Evolutionary conservation across 345 rosid species (phyloP), one percentile per base, ranked within the genome.

Genomic region (Populus pruinosa): DNA sequence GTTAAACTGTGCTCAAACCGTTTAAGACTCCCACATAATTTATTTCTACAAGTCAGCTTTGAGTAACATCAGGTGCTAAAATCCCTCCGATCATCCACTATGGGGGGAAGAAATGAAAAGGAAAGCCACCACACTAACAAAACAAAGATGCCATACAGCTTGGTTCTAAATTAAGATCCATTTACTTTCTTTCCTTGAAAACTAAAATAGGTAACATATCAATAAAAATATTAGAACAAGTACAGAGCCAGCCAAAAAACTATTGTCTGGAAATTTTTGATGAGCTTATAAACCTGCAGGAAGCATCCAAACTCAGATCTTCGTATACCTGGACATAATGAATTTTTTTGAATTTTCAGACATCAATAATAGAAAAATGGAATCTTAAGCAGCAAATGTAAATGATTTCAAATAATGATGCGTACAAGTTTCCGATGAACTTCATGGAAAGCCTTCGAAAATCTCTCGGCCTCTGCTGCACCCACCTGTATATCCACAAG

Each of bases 351-450:
- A 68, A 25, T 35, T 80, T 33, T 43, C 10, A 27, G 69, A 63
- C 36, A 73, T 50, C 39, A 39, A 78, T 10, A 65, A 44, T 67
- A 53, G n/a, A 38, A 9, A 49, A 59, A 41, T 43, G 17, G 20
- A 18, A 12, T 8, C 62, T 74, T 69, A 56, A 18, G 8, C 17
- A 65, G 31, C 36, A 27, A n/a, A 4, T 13, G 23, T 5, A 5
- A 5, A 35, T 67, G 64, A 69, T 25, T 20, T 21, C 8, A n/a
- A 39, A 64, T 20, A 20, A 18, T 6, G 27, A 41, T 63, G 70
- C 88, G 55, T 88, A 92, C 98, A 68, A 92, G 93, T 88, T 87
- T 91, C 85, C 81, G 87, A 88, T 95, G 99, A 75, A 90, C 81
- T 82, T 85, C 85, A 79, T 87, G 90, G 64, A 93, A 95, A 62